These are phyloP conservation scores for Aspergillus fijiensis DNA, from an alignment of 2,329 filamentous ascomycete genomes.

Conservation along the genomic window DNA sequence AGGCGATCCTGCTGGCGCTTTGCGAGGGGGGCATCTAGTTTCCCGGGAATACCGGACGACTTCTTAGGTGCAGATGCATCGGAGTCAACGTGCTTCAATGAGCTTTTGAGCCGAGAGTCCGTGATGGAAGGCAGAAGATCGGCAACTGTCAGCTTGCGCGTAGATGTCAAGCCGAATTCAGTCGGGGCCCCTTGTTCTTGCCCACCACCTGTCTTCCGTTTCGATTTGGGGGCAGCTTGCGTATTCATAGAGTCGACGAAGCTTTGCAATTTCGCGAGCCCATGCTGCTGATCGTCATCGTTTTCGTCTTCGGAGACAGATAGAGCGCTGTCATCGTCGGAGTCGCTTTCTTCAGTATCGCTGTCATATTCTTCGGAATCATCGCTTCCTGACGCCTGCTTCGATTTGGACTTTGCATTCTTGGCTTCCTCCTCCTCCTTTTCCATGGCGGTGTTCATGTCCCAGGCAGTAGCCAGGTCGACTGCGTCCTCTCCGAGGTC, in stretches of 20 bases:
- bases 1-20: constrained; percentile 84
- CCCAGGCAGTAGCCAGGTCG: constrained; percentile 62
- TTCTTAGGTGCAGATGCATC: constrained; percentile 43
- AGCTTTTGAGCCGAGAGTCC: constrained; percentile 74
- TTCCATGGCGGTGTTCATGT: constrained; percentile 50
- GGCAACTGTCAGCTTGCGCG: constrained; percentile 69
- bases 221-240: constrained; percentile 35
- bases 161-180: constrained; percentile 58
- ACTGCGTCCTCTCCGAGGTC: constrained; percentile 64
- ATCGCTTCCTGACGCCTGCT: constrained; percentile 29
- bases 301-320: constrained; percentile 37
- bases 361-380: constrained; percentile 40
- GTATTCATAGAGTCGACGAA: constrained; percentile 66
- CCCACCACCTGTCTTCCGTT: constrained; percentile 44
- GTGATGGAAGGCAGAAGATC: constrained; percentile 72
- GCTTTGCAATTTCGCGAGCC: constrained; percentile 64
- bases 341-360: constrained; percentile 47
- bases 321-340: constrained; percentile 50
- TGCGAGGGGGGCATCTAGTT: constrained; percentile 77
- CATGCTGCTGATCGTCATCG: constrained; percentile 32
- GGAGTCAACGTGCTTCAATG: constrained; percentile 67
- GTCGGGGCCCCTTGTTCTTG: constrained; percentile 64
- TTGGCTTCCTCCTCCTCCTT: constrained; percentile 37
- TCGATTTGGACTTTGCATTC: constrained; percentile 29
- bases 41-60: constrained; percentile 59